Evolutionary conservation across 2,329 filamentous ascomycete genomes (phyloP).

Genomic region (Neofusicoccum kwambonambiense): DNA sequence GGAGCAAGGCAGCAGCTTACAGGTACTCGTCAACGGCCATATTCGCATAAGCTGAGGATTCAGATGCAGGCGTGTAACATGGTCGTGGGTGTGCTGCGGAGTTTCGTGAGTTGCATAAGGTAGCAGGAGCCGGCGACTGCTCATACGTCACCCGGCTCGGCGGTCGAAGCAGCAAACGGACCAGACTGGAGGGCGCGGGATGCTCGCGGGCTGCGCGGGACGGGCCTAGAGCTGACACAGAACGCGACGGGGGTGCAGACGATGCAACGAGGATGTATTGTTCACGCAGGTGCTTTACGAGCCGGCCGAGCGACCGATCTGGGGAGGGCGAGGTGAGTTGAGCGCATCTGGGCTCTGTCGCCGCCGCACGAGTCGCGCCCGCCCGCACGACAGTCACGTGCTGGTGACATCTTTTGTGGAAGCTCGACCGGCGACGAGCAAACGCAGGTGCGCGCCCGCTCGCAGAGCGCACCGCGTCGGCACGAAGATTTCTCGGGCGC

Average conservation of each 20-base stretch:
- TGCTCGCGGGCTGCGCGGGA: not conserved
- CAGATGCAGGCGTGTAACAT: constrained; percentile 30
- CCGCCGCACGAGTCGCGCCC: constrained; percentile 7
- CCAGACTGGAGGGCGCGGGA: not conserved
- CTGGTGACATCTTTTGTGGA: not conserved
- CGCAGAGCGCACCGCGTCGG: not conserved
- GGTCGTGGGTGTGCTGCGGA: constrained; percentile 4
- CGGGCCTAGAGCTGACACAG: not conserved
- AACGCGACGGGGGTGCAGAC: not conserved
- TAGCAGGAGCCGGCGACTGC: constrained; percentile 9
- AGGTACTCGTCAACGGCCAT: constrained; percentile 42
- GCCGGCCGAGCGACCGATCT: not conserved
- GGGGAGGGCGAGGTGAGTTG: not conserved
- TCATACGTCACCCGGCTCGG: constrained; percentile 18
- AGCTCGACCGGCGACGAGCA: not conserved
- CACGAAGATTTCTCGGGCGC: constrained; percentile 15
- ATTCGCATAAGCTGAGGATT: constrained; percentile 24
- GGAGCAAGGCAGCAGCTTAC: constrained; percentile 23
- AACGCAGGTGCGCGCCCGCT: not conserved
- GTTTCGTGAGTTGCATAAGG: constrained; percentile 11
- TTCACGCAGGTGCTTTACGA: not conserved
- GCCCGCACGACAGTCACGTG: not conserved
- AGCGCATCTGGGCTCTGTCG: constrained; percentile 8
- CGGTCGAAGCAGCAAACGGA: not conserved
- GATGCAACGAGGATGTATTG: constrained; percentile 2